Base-by-base conservation (phyloP, 2,329 filamentous ascomycete genomes). In the Endocalyx cinctus region DNA sequence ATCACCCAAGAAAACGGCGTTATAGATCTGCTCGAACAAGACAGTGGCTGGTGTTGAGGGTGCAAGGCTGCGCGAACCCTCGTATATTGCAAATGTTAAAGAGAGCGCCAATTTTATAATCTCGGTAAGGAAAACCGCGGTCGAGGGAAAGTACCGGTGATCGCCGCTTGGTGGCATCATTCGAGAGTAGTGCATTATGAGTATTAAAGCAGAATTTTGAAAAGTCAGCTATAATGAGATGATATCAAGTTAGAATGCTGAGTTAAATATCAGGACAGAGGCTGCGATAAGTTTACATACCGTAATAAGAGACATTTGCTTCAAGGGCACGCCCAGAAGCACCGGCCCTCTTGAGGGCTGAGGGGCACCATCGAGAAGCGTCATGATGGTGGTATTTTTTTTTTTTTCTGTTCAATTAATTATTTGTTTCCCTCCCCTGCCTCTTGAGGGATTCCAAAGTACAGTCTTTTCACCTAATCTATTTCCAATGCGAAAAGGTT, bases 171-270 rank as follows among this genome's bases (percentile, higher is more conserved):
- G 73, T n/a, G 88, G 84, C 89, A 96, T 96, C 40, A 94, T 80
- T 45, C 89, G 79, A 18, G 89, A 95, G 62, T 97, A 95, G 66
- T 96, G 90, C 73, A 95, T 84, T 35, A 96, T 79, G 46, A 90
- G 66, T 40, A 87, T 87, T 40, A 89, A 69, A 17, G 79, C 82
- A 6, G 84, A 87, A 57, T 89, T 89, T 66, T 89, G 82, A 43
- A 86, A 78, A 17, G 81, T 87, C 52, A 90, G 72, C 85, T 89
- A 37, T 29, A 8, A 37, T 25, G 12, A 28, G 10, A n/a, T 11
- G 15, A 11, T 13, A 29, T 10, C 11, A 15, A 13, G 22, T 14
- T 27, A n/a, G 15, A 17, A 10, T 27, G 5, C 17, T 13, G 13
- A 19, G 34, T 46, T 33, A 50, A 42, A n/a, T 14, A n/a, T 15